A percentile compares a stretch with the other conserved stretches of the same genome.
These are phyloP conservation scores for Setaria viridis DNA, from an alignment of 202 grass and related monocot species.

Conservation along the genomic window DNA sequence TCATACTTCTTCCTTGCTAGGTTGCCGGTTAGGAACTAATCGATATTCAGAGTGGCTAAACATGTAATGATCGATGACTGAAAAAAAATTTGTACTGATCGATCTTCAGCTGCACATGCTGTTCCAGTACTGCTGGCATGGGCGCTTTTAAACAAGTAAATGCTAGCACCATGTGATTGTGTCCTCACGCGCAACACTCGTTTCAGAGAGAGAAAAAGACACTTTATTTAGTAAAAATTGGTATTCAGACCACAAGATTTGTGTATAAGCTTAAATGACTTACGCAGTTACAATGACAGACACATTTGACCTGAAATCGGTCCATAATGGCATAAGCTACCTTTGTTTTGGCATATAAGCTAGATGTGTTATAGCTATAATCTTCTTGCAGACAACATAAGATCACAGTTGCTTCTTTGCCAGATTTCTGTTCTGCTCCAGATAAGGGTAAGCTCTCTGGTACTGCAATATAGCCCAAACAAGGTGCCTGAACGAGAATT, in stretches of 20 bases:
- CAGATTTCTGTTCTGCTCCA: slow-evolving; percentile 52
- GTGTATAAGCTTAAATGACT: neutral
- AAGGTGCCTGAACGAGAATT: slow-evolving; percentile 68
- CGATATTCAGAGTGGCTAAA: neutral
- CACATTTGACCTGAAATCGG: neutral
- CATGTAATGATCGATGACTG: too few relatives aligned
- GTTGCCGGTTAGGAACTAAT: neutral
- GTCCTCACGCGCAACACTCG: neutral
- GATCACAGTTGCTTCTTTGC: slow-evolving; percentile 48
- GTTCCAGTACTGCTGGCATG: neutral
- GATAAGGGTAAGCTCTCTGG: slow-evolving; percentile 59
- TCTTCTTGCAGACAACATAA: slow-evolving; percentile 2
- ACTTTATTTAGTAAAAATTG: neutral
- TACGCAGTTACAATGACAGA: neutral
- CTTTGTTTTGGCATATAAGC: neutral
- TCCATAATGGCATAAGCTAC: neutral
- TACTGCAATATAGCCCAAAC: slow-evolving; percentile 70
- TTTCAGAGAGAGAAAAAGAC: neutral
- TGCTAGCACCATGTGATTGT: neutral
- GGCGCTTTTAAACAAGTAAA: neutral
- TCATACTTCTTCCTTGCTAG: neutral
- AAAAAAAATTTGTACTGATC: too few relatives aligned
- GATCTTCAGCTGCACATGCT: neutral
- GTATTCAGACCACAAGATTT: neutral
- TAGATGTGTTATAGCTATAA: neutral